Evolutionary conservation across 2,329 filamentous ascomycete species (phyloP), one percentile per base, ranked within the genome.

Genomic region (Chrysosporium keratinophilum): DNA sequence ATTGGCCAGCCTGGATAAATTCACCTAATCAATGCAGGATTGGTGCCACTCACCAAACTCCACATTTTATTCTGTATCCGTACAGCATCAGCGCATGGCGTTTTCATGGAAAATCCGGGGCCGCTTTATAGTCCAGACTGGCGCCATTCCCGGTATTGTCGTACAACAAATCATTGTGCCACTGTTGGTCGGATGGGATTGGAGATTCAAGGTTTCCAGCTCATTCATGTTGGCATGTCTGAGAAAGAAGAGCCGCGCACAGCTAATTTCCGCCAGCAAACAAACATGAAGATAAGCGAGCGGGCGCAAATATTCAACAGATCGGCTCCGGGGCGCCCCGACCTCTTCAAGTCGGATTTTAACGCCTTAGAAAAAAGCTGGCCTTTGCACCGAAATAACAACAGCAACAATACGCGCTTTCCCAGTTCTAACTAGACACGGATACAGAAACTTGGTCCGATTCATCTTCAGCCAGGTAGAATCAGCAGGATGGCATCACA

Each of bases 81-180:
- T 44, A 19, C 14, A 34, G 39, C n/a, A 14, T 39, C 37, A 7
- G 9, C 35, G 47, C 47, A 41, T 41, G 17, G 46, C 19, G 12
- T 19, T 44, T 12, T 45, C 11, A 40, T 39, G 39, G 28, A 19
- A 33, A 41, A 41, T 50, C 47, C 15, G 47, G 47, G 47, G 47
- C 47, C 6, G 48, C 19, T 33, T 50, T 43, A 20, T 1, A 50
- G 42, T 42, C 14, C 39, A 5, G 39, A n/a, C 40, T 28, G 40
- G 39, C 37, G 41, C 20, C 28, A 42, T 28, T 50, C 14, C 11
- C 33, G 23, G 37, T 39, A 23, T 35, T 3, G 41, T 51, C n/a
- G 39, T 9, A 37, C 39, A 44, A 42, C 49, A 44, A 31, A 37
- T 19, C 6, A 6, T 23, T 44, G 49, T 44, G 39, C 49, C 40